Evolutionary conservation across 345 rosid genomes (phyloP).

Genomic region (Limnanthes douglasii): DNA sequence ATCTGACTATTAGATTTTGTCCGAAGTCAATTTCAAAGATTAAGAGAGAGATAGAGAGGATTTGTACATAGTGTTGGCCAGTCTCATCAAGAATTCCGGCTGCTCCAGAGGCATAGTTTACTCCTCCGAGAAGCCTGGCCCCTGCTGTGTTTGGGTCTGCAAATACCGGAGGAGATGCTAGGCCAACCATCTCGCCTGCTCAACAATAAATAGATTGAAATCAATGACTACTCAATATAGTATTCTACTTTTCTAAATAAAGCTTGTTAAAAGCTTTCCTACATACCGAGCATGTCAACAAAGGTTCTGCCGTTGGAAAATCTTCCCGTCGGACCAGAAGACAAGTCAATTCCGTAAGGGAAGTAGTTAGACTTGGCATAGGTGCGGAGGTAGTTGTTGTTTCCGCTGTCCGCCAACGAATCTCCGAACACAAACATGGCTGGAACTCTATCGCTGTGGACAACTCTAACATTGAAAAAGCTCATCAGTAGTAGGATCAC

Average conservation of each 20-base stretch:
- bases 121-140: constrained; percentile 39
- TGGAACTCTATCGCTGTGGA: constrained; percentile 35
- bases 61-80: constrained; percentile 53
- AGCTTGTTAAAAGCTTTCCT: no score
- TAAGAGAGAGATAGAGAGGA: no score
- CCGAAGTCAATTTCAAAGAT: no score
- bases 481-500: no score
- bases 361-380: constrained; percentile 55
- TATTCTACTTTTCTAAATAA: no score
- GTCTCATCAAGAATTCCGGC: constrained; percentile 81
- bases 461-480: no score
- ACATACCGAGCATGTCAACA: constrained; percentile 53
- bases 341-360: constrained; percentile 77
- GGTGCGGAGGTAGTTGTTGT: constrained; percentile 55
- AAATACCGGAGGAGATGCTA: constrained; percentile 44
- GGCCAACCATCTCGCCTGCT: constrained; percentile 48
- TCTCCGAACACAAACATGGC: constrained; percentile 86
- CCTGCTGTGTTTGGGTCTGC: constrained; percentile 57
- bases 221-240: no score
- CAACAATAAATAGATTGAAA: no score
- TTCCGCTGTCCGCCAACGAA: constrained; percentile 69
- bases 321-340: constrained; percentile 54
- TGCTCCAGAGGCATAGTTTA: constrained; percentile 85
- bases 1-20: no score
- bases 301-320: constrained; percentile 66